Conservation (phyloP, 2,329 filamentous ascomycete species). For the Dactylellina drechsleri region DNA sequence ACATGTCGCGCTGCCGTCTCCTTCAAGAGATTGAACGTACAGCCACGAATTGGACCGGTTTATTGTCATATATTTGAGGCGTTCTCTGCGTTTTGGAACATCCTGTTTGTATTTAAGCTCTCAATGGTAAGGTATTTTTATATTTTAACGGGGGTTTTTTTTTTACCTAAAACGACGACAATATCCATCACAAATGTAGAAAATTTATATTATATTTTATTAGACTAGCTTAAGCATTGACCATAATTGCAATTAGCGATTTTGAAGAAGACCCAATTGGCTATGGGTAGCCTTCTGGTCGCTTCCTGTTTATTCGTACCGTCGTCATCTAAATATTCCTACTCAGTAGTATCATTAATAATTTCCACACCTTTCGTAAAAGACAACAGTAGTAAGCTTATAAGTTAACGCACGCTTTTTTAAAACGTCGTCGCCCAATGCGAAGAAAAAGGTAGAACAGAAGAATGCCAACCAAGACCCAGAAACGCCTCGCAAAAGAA, state of each 20-base stretch:
- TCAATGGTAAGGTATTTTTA: background rate
- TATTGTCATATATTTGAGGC: background rate
- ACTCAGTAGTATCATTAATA: too few relatives aligned
- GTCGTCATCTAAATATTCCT: too few relatives aligned
- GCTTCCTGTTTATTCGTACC: too few relatives aligned
- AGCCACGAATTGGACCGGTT: background rate
- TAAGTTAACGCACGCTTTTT: too few relatives aligned
- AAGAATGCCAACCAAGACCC: background rate
- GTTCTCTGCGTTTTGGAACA: constrained; percentile 4
- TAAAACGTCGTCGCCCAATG: background rate
- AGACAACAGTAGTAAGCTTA: too few relatives aligned
- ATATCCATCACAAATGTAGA: background rate
- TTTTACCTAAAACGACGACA: background rate
- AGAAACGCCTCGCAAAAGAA: constrained; percentile 4
- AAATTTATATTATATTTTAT: too few relatives aligned
- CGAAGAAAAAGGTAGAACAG: background rate
- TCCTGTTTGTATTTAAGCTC: background rate
- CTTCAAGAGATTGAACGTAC: constrained; percentile 29
- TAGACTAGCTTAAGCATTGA: too few relatives aligned
- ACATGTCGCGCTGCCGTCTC: constrained; percentile 57
- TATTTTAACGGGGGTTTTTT: too few relatives aligned
- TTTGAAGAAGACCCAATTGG: too few relatives aligned
- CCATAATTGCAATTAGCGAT: too few relatives aligned
- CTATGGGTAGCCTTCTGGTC: too few relatives aligned
- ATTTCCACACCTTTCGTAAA: too few relatives aligned